Percentiles rank a stretch among this genome's conserved stretches.
phyloP scores from a whole-genome alignment of 2,329 filamentous ascomycete species.

The Parascedosporium putredinis region DNA sequence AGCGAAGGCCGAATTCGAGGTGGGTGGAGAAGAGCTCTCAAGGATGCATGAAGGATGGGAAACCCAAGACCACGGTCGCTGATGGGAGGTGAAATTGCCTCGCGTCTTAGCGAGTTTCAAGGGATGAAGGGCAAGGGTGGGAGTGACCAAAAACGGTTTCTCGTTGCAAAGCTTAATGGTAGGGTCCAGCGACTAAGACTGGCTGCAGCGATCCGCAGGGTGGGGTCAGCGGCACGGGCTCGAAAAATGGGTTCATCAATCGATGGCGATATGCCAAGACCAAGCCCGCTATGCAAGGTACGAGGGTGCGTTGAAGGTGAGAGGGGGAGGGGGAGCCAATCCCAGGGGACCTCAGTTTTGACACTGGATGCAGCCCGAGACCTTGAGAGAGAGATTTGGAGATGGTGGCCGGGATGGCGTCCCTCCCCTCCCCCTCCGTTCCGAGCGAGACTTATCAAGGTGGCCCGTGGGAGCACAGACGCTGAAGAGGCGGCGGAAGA shows the following conservation, averaged over 20 bases:
- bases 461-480: no score
- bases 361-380: background rate
- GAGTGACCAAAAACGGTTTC: conserved; percentile 4
- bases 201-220: conserved; percentile 5
- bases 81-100: conserved; percentile 38
- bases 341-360: no score
- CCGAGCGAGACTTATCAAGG: no score
- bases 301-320: no score
- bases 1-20: no score
- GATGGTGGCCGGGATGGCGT: no score
- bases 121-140: conserved; percentile 21
- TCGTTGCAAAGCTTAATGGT: conserved; percentile 2
- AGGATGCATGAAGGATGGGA: background rate
- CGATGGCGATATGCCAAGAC: background rate
- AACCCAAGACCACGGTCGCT: conserved; percentile 18
- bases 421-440: no score
- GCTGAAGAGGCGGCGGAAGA: no score
- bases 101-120: conserved; percentile 44
- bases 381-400: background rate
- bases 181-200: background rate
- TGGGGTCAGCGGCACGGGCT: background rate
- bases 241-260: background rate
- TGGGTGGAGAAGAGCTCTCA: background rate
- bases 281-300: background rate
- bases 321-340: no score